Evolutionary conservation across 1,284 basidiomycete genomes (phyloP), one percentile per base, ranked within the genome.

Genomic region (Leccinum subfulvum): DNA sequence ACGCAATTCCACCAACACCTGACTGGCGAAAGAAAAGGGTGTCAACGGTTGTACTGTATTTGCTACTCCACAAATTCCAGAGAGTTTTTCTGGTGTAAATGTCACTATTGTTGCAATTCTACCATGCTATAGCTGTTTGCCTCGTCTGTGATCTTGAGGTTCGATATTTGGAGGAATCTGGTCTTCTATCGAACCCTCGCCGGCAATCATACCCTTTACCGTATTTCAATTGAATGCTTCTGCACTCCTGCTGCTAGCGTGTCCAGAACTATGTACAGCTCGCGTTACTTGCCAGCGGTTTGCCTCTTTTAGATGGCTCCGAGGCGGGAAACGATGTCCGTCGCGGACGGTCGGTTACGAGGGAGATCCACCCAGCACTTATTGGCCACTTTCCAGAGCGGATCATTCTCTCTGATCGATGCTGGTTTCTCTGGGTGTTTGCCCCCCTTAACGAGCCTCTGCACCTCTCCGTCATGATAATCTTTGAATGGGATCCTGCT

Each of bases 401-500:
- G 58, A 41, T 73, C 62, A 33, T 23, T 7, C 8, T n/a, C 8
- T 7, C 10, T 30, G 44, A 65, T 64, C 11, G 47, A 62, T 52
- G 8, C 26, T 2, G 71, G 69, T 39, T 5, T 63, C 11, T 4
- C 2, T 3, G 69, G 69, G 30, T 13, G 63, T 26, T 44, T 10
- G 16, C 60, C 62, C 0, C 8, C 11, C 30, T 0, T 3, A 37
- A 72, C 59, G 21, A 4, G n/a, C 1, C 3, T 1, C 3, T 47
- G 0, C 13, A 74, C 52, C 11, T 39, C 4, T 13, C 3, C n/a
- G 5, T 1, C 0, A 4, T 35, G 0, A 23, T 2, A 4, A 1
- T 7, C 13, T 26, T 62, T 14, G 18, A 75, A 76, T 1, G 71
- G 75, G 2, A 62, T n/a, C 13, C 10, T 51, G n/a, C 72, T 69